These are phyloP conservation scores for Rhizopogon rudus DNA, from an alignment of 768 basidiomycete genomes.

Conservation along the genomic window DNA sequence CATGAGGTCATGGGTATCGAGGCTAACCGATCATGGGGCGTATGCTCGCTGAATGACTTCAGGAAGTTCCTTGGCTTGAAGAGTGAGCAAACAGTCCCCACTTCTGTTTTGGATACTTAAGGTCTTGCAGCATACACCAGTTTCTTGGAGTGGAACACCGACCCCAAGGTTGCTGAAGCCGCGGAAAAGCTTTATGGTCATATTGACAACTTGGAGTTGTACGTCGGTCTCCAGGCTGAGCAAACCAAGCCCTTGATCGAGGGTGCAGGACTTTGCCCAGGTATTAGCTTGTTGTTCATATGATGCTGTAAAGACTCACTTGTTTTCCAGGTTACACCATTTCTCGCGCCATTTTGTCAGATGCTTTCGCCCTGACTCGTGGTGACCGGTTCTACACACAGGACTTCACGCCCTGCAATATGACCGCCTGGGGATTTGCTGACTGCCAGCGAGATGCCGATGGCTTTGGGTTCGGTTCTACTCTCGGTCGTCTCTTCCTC, in stretches of 20 bases:
- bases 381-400: constrained; percentile 81
- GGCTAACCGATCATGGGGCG: constrained; percentile 71
- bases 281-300: constrained; percentile 27
- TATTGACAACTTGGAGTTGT: constrained; percentile 75
- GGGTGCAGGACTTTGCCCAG: constrained; percentile 83
- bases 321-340: constrained; percentile 64
- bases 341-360: constrained; percentile 79
- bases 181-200: constrained; percentile 77
- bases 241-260: constrained; percentile 68
- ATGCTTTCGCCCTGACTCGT: constrained; percentile 82
- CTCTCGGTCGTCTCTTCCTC: constrained; percentile 67
- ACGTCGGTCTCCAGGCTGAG: constrained; percentile 78
- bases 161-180: constrained; percentile 59
- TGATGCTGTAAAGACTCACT: background rate
- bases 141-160: constrained; percentile 81
- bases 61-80: constrained; percentile 78
- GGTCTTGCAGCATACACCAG: constrained; percentile 47
- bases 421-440: constrained; percentile 81
- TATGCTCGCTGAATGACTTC: constrained; percentile 83
- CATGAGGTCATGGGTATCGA: constrained; percentile 86
- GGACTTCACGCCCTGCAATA: constrained; percentile 75
- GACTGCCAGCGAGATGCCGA: constrained; percentile 74
- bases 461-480: constrained; percentile 67
- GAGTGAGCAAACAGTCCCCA: constrained; percentile 34
- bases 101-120: background rate